phyloP scores from a whole-genome alignment of 352 stramenopile species.

The Thraustotheca clavata region DNA sequence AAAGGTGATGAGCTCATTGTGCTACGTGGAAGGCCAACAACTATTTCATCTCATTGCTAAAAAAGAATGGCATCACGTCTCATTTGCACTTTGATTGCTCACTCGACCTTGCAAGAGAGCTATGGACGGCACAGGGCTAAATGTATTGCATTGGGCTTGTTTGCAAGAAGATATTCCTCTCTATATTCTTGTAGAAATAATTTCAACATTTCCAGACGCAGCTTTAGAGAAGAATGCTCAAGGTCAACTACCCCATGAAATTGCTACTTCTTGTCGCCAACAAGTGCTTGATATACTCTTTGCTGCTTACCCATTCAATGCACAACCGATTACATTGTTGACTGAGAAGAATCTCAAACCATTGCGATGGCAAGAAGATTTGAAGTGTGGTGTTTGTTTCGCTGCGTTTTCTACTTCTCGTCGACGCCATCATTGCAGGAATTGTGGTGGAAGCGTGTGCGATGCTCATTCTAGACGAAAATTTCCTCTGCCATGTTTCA shows the following conservation, averaged over 20 bases:
- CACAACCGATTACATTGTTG: neutral
- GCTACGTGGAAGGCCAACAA: neutral
- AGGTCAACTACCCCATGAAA: neutral
- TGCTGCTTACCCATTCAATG: neutral
- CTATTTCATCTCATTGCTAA: neutral
- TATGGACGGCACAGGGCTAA: neutral
- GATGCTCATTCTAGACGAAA: neutral
- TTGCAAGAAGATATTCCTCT: neutral
- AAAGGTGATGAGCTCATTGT: too few relatives aligned
- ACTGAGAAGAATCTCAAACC: neutral
- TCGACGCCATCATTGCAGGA: slow-evolving; percentile 14
- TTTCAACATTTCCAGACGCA: neutral
- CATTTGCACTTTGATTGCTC: too few relatives aligned
- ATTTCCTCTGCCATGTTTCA: neutral
- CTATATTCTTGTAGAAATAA: neutral
- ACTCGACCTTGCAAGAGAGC: neutral
- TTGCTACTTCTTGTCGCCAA: neutral
- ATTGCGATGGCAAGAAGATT: slow-evolving; percentile 4
- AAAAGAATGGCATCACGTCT: neutral
- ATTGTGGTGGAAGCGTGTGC: slow-evolving; percentile 8
- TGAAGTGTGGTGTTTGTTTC: neutral
- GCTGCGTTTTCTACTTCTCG: neutral
- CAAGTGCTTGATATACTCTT: neutral
- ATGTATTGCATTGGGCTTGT: neutral
- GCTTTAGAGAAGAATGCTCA: neutral